Evolutionary conservation across 1,284 basidiomycete genomes (phyloP).

Genomic region (Xerocomus nothofagi): DNA sequence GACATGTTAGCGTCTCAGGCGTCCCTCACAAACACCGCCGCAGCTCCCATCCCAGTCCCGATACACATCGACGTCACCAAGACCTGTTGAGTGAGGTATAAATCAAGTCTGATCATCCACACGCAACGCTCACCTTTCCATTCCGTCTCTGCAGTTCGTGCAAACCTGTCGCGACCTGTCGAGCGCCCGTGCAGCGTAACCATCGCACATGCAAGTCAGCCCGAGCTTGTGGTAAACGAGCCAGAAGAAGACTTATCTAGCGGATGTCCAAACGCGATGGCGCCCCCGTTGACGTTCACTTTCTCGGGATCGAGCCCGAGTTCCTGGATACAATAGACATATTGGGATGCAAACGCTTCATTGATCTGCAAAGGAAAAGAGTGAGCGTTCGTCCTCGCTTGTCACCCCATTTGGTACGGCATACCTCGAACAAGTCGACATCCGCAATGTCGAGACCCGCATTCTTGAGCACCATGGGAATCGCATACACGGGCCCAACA

Average conservation of each 20-base stretch:
- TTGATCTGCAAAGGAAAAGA: slow-evolving; percentile 61
- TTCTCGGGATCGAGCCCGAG: slow-evolving; percentile 70
- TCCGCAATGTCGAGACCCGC: slow-evolving; percentile 68
- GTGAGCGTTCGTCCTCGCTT: not conserved
- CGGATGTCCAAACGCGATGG: slow-evolving; percentile 82
- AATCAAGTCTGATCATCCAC: not conserved
- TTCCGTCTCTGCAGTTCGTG: slow-evolving; percentile 77
- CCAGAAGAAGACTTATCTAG: slow-evolving; percentile 58
- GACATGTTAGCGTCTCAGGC: slow-evolving; percentile 15
- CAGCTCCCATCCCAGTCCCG: slow-evolving; percentile 89
- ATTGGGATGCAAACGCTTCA: slow-evolving; percentile 90
- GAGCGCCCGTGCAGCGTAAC: slow-evolving; percentile 80
- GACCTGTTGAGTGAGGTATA: slow-evolving; percentile 41
- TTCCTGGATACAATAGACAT: slow-evolving; percentile 76
- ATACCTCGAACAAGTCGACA: slow-evolving; percentile 80
- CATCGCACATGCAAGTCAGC: slow-evolving; percentile 30
- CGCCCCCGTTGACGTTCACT: slow-evolving; percentile 90
- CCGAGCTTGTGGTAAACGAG: slow-evolving; percentile 6
- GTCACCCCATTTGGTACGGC: not conserved
- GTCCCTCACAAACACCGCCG: slow-evolving; percentile 68
- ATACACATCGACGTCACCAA: slow-evolving; percentile 84
- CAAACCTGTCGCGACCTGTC: slow-evolving; percentile 87
- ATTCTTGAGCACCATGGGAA: slow-evolving; percentile 66
- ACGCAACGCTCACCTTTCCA: slow-evolving; percentile 58
- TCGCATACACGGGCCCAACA: slow-evolving; percentile 73